These are phyloP conservation scores for Penicillium maclennaniae DNA, from an alignment of 495 filamentous ascomycete species.

Conservation along the genomic window DNA sequence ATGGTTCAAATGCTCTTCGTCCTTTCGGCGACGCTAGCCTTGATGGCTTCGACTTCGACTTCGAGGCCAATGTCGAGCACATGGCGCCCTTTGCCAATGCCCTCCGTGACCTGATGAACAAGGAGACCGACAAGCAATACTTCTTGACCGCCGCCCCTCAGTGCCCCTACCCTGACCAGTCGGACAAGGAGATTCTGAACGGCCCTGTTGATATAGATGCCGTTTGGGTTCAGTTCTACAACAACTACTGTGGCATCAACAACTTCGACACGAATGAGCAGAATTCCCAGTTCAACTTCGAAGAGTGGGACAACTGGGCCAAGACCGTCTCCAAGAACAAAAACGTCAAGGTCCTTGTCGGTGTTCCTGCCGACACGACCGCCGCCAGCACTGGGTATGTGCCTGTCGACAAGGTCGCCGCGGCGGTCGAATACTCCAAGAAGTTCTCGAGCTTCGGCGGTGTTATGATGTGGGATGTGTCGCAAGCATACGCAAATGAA, in stretches of 20 bases:
- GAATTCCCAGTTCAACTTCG: conserved; percentile 64
- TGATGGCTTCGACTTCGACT: conserved; percentile 73
- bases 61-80: conserved; percentile 48
- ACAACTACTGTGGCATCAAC: conserved; percentile 64
- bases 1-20: conserved; percentile 35
- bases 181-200: conserved; percentile 54
- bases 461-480: conserved; percentile 71
- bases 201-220: conserved; percentile 56
- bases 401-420: conserved; percentile 36
- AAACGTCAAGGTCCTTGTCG: conserved; percentile 62
- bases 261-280: conserved; percentile 45
- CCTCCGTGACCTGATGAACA: conserved; percentile 52
- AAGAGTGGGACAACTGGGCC: conserved; percentile 69
- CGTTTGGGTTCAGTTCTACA: conserved; percentile 71
- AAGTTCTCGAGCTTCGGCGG: conserved; percentile 61
- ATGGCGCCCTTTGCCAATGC: conserved; percentile 54
- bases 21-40: conserved; percentile 62
- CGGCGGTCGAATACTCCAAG: conserved; percentile 49
- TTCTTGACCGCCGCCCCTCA: conserved; percentile 66
- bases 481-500: conserved; percentile 54
- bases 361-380: conserved; percentile 56
- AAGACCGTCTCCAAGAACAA: conserved; percentile 56
- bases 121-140: conserved; percentile 46
- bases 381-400: conserved; percentile 60
- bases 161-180: conserved; percentile 61